Percentiles rank a stretch among this genome's conserved stretches.
These are phyloP conservation scores for Pinus tabuliformis DNA, from an alignment of 75 land plant genomes.

Conservation along the genomic window DNA sequence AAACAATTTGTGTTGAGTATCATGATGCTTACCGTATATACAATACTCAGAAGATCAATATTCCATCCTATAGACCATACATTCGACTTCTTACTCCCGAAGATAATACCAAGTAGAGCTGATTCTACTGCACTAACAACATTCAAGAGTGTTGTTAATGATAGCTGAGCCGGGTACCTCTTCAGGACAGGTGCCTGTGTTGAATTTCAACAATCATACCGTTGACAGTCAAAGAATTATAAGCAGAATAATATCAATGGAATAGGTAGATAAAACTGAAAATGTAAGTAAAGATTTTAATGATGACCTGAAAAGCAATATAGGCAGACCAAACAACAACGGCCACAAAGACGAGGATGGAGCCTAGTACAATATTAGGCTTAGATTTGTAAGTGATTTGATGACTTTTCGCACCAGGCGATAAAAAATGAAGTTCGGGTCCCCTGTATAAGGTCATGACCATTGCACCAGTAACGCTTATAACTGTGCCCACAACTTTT, in stretches of 20 bases:
- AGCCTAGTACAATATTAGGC: too few relatives aligned
- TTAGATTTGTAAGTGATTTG: too few relatives aligned
- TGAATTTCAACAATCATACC: not conserved
- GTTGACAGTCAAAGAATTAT: too few relatives aligned
- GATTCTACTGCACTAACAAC: constrained; percentile 36
- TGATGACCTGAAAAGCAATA: too few relatives aligned
- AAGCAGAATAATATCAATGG: too few relatives aligned
- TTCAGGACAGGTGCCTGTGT: constrained; percentile 36
- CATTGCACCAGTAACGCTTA: not conserved
- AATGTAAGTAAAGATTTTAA: too few relatives aligned
- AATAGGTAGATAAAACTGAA: too few relatives aligned
- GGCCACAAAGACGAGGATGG: too few relatives aligned
- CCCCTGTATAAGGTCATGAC: constrained; percentile 1
- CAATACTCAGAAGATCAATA: constrained; percentile 14
- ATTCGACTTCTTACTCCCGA: constrained; percentile 9
- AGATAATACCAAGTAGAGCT: constrained; percentile 13
- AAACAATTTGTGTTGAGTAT: too few relatives aligned
- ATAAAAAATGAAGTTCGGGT: not conserved
- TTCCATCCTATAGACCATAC: constrained; percentile 29
- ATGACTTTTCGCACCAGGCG: too few relatives aligned
- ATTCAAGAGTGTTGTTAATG: constrained; percentile 38
- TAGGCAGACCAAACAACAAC: too few relatives aligned
- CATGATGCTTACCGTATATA: constrained; percentile 30
- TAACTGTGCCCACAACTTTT: not conserved
- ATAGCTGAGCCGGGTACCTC: constrained; percentile 27